A percentile compares a stretch with the other conserved stretches of the same genome.
Conservation (phyloP, 2,329 filamentous ascomycete genomes). For the Hymenoscyphus albidus region DNA sequence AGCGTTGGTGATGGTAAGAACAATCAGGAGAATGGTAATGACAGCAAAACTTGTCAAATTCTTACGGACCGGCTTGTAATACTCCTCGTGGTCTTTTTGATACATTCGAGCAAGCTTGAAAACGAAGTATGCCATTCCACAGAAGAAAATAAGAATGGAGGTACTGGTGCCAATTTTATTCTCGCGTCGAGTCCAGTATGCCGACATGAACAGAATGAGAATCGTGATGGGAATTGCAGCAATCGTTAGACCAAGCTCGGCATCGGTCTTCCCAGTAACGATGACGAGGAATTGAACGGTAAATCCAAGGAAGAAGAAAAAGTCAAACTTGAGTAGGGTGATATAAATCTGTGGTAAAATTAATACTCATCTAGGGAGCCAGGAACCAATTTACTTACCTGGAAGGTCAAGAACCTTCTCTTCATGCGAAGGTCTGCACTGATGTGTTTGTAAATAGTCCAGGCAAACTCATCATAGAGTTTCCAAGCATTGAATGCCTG, state of each 20-base stretch:
- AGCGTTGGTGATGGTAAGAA: conserved; percentile 84
- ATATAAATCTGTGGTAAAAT: conserved; percentile 77
- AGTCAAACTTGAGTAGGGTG: conserved; percentile 95
- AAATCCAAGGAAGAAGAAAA: conserved; percentile 99
- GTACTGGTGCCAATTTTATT: conserved; percentile 71
- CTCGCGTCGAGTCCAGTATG: conserved; percentile 80
- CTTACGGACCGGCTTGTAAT: conserved; percentile 75
- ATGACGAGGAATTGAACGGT: conserved; percentile 97
- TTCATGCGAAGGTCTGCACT: conserved; percentile 96
- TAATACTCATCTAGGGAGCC: conserved; percentile 5
- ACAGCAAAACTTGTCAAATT: conserved; percentile 91
- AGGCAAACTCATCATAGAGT: conserved; percentile 96
- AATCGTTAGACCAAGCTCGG: conserved; percentile 82
- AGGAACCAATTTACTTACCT: conserved; percentile 52
- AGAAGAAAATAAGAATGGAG: conserved; percentile 83
- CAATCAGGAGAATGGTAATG: conserved; percentile 82
- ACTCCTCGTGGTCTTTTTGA: conserved; percentile 51
- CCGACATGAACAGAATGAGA: conserved; percentile 77
- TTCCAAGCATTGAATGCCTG: conserved; percentile 86
- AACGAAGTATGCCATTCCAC: conserved; percentile 88
- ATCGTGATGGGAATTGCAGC: conserved; percentile 91
- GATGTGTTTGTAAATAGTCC: conserved; percentile 99
- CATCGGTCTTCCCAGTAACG: conserved; percentile 63
- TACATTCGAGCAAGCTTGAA: conserved; percentile 99
- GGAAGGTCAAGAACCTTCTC: conserved; percentile 91